These are phyloP conservation scores for Pulveroboletus sp. DNA, from an alignment of 768 basidiomycete species.

Conservation along the genomic window DNA sequence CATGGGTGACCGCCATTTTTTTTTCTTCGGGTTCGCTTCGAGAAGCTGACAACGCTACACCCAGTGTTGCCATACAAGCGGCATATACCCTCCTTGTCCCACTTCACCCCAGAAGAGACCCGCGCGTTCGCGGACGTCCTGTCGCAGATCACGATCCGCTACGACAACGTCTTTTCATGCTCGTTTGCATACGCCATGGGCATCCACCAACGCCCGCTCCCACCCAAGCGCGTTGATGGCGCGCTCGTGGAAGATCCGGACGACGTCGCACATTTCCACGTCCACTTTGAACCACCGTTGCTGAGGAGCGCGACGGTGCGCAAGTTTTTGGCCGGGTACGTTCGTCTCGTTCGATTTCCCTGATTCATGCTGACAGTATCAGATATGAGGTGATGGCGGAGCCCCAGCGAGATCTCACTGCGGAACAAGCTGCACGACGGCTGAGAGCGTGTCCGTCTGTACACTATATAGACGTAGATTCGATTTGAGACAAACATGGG, in stretches of 20 bases:
- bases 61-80: slow-evolving; percentile 73
- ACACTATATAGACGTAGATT: no score
- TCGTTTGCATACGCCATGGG: slow-evolving; percentile 96
- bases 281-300: slow-evolving; percentile 85
- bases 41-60: neutral
- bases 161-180: slow-evolving; percentile 78
- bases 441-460: slow-evolving; percentile 52
- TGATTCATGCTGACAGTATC: neutral
- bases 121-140: slow-evolving; percentile 63
- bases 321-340: slow-evolving; percentile 89
- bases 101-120: slow-evolving; percentile 60
- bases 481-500: slow-evolving; percentile 11
- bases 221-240: slow-evolving; percentile 33
- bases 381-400: slow-evolving; percentile 92
- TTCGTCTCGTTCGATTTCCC: slow-evolving; percentile 1
- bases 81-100: slow-evolving; percentile 68
- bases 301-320: slow-evolving; percentile 75
- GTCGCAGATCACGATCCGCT: slow-evolving; percentile 57
- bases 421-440: slow-evolving; percentile 77
- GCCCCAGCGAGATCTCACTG: slow-evolving; percentile 83
- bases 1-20: slow-evolving; percentile 43
- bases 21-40: neutral
- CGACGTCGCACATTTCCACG: slow-evolving; percentile 73
- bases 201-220: slow-evolving; percentile 77
- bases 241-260: slow-evolving; percentile 36